Evolutionary conservation across 2,329 filamentous ascomycete genomes (phyloP).

Genomic region (Pseudogymnoascus sp.): DNA sequence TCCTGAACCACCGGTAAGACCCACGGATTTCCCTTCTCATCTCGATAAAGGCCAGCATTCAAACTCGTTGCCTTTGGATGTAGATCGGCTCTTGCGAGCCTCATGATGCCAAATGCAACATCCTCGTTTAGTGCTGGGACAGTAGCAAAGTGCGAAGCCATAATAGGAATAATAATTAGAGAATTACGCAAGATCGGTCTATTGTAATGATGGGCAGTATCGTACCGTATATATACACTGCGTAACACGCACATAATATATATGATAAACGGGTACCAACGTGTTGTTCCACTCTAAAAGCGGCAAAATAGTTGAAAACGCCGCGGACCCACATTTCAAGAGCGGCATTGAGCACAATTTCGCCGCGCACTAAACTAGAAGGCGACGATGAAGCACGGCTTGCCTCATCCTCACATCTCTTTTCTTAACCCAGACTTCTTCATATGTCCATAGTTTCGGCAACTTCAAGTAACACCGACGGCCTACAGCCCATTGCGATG

Average conservation of each 20-base stretch:
- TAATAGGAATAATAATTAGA: neutral
- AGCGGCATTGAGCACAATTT: neutral
- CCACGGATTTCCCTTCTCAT: slow-evolving; percentile 35
- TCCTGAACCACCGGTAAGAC: slow-evolving; percentile 32
- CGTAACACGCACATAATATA: neutral
- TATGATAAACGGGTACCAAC: neutral
- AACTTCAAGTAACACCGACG: neutral
- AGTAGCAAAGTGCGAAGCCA: neutral
- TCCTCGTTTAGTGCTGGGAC: neutral
- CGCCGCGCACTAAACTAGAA: neutral
- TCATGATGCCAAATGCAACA: neutral
- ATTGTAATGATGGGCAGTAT: neutral
- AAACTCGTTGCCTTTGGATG: slow-evolving; percentile 34
- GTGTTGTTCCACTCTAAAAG: neutral
- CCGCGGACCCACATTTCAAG: neutral
- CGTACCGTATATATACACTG: neutral
- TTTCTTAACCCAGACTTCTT: neutral
- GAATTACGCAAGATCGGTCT: neutral
- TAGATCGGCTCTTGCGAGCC: slow-evolving; percentile 22
- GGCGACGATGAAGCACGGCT: neutral
- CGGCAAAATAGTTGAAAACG: neutral
- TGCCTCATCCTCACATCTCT: neutral
- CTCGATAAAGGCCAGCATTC: slow-evolving; percentile 34
- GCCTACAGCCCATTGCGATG: neutral
- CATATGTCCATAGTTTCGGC: neutral